Conservation (phyloP, 2,329 filamentous ascomycete species). For the Arthrinium puccinioides region DNA sequence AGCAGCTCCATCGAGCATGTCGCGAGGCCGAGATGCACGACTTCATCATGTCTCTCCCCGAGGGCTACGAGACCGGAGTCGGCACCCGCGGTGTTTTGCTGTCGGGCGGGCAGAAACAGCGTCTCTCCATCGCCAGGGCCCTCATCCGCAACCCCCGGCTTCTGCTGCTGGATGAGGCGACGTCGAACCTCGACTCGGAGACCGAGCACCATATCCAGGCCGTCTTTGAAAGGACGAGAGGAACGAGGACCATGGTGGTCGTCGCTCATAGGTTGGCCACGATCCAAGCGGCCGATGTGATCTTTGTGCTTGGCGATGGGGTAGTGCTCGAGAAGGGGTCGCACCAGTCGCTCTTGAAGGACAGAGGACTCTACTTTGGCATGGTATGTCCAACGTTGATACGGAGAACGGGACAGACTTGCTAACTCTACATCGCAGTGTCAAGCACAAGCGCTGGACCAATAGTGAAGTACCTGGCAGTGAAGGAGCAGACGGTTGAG, state of each 20-base stretch:
- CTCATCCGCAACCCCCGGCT: constrained; percentile 63
- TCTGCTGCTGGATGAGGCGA: constrained; percentile 65
- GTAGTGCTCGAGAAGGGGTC: constrained; percentile 46
- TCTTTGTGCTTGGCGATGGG: constrained; percentile 68
- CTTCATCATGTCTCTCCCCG: constrained; percentile 45
- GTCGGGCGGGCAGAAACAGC: constrained; percentile 54
- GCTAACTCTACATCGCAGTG: constrained; percentile 14
- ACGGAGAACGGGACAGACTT: constrained; percentile 2
- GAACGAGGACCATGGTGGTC: constrained; percentile 43
- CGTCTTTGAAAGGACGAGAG: constrained; percentile 38
- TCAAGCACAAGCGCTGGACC: constrained; percentile 22
- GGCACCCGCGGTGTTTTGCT: constrained; percentile 25
- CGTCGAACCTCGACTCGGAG: constrained; percentile 59
- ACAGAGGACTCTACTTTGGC: constrained; percentile 46
- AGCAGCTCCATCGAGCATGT: constrained; percentile 47
- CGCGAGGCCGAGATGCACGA: constrained; percentile 50
- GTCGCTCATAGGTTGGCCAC: constrained; percentile 52
- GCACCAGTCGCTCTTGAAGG: constrained; percentile 41
- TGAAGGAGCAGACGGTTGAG: too few species aligned
- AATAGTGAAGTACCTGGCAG: too few species aligned
- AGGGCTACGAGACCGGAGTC: constrained; percentile 27
- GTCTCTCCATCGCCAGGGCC: constrained; percentile 56
- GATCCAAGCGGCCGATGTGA: constrained; percentile 69
- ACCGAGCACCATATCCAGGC: constrained; percentile 52
- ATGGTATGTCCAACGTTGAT: constrained; percentile 38